phyloP scores from a whole-genome alignment of 2,329 filamentous ascomycete species.

The Penicillium sclerotiorum region DNA sequence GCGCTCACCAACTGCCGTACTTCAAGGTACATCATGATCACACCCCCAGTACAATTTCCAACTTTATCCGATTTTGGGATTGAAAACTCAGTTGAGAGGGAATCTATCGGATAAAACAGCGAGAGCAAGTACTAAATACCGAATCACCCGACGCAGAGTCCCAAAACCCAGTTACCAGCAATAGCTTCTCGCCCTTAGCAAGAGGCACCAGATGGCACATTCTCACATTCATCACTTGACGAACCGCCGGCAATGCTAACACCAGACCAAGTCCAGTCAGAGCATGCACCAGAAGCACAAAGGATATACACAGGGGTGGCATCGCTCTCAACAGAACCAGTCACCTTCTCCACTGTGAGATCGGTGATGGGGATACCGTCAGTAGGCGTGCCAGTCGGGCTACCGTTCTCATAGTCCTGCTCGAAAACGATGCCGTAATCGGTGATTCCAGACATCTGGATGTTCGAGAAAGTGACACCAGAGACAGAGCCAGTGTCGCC shows the following conservation, averaged over 20 bases:
- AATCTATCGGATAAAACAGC: too few relatives aligned
- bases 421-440: slow-evolving; percentile 57
- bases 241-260: slow-evolving; percentile 57
- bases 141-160: too few relatives aligned
- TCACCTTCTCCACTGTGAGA: slow-evolving; percentile 40
- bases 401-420: slow-evolving; percentile 60
- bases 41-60: too few relatives aligned
- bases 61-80: too few relatives aligned
- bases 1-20: too few relatives aligned
- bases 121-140: too few relatives aligned
- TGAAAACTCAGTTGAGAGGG: too few relatives aligned
- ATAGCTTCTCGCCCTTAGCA: slow-evolving; percentile 34
- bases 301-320: slow-evolving; percentile 56
- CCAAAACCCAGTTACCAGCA: too few relatives aligned
- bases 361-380: slow-evolving; percentile 46
- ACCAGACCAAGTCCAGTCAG: slow-evolving; percentile 56
- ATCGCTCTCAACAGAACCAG: slow-evolving; percentile 37
- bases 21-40: too few relatives aligned
- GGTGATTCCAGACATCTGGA: slow-evolving; percentile 54
- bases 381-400: slow-evolving; percentile 42
- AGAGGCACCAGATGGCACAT: slow-evolving; percentile 41
- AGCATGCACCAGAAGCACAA: slow-evolving; percentile 57
- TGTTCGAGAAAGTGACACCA: slow-evolving; percentile 56
- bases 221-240: slow-evolving; percentile 44
- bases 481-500: slow-evolving; percentile 56